These are phyloP conservation scores for Holtermannia corniformis DNA, from an alignment of 768 basidiomycete genomes.

Conservation along the genomic window DNA sequence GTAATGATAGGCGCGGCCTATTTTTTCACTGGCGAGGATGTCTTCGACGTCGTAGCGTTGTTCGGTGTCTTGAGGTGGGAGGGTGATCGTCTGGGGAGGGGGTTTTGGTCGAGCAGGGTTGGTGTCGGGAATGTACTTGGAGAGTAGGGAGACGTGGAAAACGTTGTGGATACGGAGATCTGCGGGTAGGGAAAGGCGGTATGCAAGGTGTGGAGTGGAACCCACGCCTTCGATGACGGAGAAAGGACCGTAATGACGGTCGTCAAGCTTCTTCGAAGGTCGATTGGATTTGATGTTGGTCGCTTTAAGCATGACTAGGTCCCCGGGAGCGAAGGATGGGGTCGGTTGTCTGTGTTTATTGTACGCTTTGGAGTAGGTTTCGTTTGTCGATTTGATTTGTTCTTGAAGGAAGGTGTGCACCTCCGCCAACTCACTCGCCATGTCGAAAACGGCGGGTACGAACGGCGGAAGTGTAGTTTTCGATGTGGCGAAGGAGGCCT, in stretches of 20 bases:
- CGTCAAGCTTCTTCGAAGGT: conserved; percentile 21
- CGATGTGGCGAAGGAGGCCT: conserved; percentile 8
- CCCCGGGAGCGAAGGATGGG: conserved; percentile 16
- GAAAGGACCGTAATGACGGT: conserved; percentile 18
- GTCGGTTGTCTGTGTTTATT: conserved; percentile 11
- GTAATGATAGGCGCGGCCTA: too few species aligned
- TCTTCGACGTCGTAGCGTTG: too few species aligned
- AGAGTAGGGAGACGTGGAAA: conserved; percentile 18
- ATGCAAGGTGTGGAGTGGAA: conserved; percentile 12
- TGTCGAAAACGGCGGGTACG: too few species aligned
- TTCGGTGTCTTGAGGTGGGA: too few species aligned
- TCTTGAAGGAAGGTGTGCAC: conserved; percentile 1
- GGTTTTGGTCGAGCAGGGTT: too few species aligned
- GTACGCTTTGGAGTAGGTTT: conserved; percentile 31
- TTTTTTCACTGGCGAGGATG: too few species aligned
- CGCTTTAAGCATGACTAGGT: too few species aligned
- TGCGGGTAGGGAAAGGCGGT: conserved; percentile 9
- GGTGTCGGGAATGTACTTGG: too few species aligned
- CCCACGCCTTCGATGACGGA: too few species aligned
- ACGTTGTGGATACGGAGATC: conserved; percentile 16
- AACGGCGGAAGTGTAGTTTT: too few species aligned
- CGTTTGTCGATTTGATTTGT: conserved; percentile 19
- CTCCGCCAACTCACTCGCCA: too few species aligned
- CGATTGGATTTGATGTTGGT: conserved; percentile 14
- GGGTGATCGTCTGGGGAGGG: too few species aligned